Evolutionary conservation across 352 stramenopile species (phyloP), one percentile per base, ranked within the genome.

Genomic region (Aphanomyces stellatus): DNA sequence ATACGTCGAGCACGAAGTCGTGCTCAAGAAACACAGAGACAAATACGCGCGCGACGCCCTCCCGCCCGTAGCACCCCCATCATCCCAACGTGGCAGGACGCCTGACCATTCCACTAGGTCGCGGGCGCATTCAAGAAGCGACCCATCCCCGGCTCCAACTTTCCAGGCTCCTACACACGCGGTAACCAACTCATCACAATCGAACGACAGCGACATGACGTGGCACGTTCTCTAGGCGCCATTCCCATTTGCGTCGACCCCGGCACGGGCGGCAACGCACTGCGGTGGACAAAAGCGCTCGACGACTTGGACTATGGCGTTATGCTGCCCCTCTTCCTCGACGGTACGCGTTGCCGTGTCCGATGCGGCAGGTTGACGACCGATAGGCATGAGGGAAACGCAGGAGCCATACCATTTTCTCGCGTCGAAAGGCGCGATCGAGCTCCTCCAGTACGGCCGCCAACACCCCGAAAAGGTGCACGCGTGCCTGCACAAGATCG

Each of bases 301-400:
- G 71, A 75, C 33, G 74, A 75, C 37, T 71, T 96, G 48, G 88
- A 96, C 73, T 96, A 90, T 60, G 43, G 73, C 37, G 90, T 88
- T 59, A 86, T 95, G 66, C 79, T 98, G 19, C 91, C 91, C 25
- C 74, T 97, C 19, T 97, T 97, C 69, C 76, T 97, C 33, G 87
- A 97, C 34, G 91, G 91, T 67, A 34, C 33, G 7, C 19, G 33
- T 30, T 43, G 19, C 19, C 28, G 6, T 11, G 5, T 34, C 17
- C 5, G 31, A 51, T 64, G 35, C 7, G 15, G 24, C 51, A 42
- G 30, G 34, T 3, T 22, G 15, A 28, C 43, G n/a, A 22, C 33
- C 25, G 3, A 1, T 57, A 67, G 60, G 60, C 22, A 87, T 96
- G 59, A 80, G 86, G n/a, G 90, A 96, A 66, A 77, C 75, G 24